Conservation (phyloP, 2,329 filamentous ascomycete species). For the Xylaria arbuscula region DNA sequence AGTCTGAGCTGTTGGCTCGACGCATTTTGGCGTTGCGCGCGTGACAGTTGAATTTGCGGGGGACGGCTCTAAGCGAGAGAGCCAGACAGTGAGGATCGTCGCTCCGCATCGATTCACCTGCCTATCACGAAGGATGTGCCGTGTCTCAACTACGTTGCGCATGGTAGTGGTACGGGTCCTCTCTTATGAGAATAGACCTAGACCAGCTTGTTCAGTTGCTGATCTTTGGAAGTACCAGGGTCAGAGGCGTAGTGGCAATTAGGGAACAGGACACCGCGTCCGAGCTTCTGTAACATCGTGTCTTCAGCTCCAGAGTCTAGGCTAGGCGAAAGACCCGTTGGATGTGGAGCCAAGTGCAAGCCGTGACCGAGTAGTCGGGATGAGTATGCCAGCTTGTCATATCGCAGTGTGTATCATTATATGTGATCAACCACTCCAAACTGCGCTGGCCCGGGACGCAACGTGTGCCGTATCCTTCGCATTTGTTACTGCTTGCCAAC, state of each 20-base stretch:
- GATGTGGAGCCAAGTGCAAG: constrained; percentile 15
- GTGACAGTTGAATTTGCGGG: constrained; percentile 33
- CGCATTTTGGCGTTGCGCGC: constrained; percentile 29
- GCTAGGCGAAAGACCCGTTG: constrained; percentile 10
- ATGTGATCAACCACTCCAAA: constrained; percentile 13
- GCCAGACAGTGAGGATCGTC: constrained; percentile 27
- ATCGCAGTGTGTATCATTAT: not conserved
- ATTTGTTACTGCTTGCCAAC: constrained; percentile 15
- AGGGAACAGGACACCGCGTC: constrained; percentile 16
- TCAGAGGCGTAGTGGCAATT: constrained; percentile 12
- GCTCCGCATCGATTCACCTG: constrained; percentile 25
- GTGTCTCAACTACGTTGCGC: constrained; percentile 12
- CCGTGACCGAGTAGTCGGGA: constrained; percentile 35
- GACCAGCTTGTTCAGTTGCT: constrained; percentile 11
- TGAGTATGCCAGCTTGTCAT: constrained; percentile 10
- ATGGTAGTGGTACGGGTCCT: constrained; percentile 11
- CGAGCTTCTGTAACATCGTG: constrained; percentile 17
- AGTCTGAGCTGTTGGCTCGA: constrained; percentile 23
- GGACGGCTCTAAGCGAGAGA: constrained; percentile 34
- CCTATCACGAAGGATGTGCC: constrained; percentile 28
- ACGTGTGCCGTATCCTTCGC: constrained; percentile 25
- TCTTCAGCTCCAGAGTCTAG: constrained; percentile 25
- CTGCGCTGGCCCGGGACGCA: constrained; percentile 6
- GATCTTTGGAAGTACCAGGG: constrained; percentile 6
- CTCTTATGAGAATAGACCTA: constrained; percentile 17